Conservation (phyloP, 2,329 filamentous ascomycete genomes). For the Beauveria bassiana region DNA sequence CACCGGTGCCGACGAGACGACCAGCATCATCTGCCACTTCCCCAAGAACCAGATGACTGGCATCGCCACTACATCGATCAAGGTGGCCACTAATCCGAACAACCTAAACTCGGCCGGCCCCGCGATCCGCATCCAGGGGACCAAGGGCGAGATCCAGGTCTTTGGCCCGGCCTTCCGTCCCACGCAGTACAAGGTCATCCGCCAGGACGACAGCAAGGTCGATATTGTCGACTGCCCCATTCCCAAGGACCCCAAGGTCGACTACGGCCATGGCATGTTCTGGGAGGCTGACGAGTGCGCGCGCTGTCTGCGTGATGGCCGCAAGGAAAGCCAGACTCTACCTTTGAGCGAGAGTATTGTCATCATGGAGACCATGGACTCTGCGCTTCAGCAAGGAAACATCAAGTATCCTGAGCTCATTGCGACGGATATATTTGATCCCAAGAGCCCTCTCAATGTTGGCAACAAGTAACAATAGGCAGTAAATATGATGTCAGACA, state of each 20-base stretch:
- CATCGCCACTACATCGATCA: slow-evolving; percentile 60
- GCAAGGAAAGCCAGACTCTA: slow-evolving; percentile 64
- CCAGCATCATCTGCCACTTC: slow-evolving; percentile 71
- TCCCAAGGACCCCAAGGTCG: slow-evolving; percentile 39
- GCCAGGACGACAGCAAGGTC: slow-evolving; percentile 36
- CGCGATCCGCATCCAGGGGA: slow-evolving; percentile 71
- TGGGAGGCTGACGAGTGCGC: slow-evolving; percentile 80
- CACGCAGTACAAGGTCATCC: slow-evolving; percentile 55
- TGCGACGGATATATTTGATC: slow-evolving; percentile 49
- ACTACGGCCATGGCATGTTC: slow-evolving; percentile 75
- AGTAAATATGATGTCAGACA: background rate
- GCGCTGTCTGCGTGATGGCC: slow-evolving; percentile 66
- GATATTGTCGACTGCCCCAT: slow-evolving; percentile 47
- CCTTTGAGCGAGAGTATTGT: slow-evolving; percentile 69
- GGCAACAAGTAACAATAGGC: slow-evolving; percentile 28
- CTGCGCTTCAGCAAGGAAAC: slow-evolving; percentile 44
- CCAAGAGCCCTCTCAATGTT: slow-evolving; percentile 55
- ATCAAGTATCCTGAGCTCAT: slow-evolving; percentile 49
- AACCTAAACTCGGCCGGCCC: slow-evolving; percentile 52
- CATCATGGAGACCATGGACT: slow-evolving; percentile 71
- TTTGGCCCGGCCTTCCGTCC: slow-evolving; percentile 65
- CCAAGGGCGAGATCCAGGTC: slow-evolving; percentile 75
- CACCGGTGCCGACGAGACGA: slow-evolving; percentile 70
- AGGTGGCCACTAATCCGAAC: slow-evolving; percentile 55
- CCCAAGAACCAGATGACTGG: slow-evolving; percentile 61